phyloP scores from a whole-genome alignment of 257 asterid genomes.

The Gentiana macrophylla region DNA sequence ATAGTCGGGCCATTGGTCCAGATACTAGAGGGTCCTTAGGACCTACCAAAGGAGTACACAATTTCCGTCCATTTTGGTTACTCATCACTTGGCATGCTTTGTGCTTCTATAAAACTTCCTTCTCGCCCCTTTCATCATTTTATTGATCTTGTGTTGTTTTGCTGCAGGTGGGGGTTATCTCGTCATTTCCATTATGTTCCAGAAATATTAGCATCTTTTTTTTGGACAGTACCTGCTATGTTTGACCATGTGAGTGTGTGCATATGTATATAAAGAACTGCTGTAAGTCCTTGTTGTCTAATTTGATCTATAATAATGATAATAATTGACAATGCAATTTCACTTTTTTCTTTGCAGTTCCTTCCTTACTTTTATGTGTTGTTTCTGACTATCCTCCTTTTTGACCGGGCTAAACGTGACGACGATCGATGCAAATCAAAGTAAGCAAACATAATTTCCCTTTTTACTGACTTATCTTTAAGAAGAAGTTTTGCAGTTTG shows the following conservation, averaged over 20 bases:
- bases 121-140: no score
- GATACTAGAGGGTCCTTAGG: no score
- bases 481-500: no score
- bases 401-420: constrained; percentile 87
- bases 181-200: constrained; percentile 98
- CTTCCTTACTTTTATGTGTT: constrained; percentile 85
- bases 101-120: no score
- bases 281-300: background rate
- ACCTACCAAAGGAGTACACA: no score
- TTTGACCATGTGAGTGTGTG: constrained; percentile 57
- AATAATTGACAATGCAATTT: no score
- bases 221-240: constrained; percentile 92
- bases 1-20: no score
- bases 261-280: background rate
- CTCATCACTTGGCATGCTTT: no score
- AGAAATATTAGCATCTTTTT: constrained; percentile 79
- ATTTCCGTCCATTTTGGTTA: no score
- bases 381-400: constrained; percentile 83
- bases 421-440: constrained; percentile 89
- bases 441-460: constrained; percentile 35
- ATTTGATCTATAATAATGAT: background rate
- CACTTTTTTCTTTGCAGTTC: constrained; percentile 37
- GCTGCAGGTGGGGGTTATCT: constrained; percentile 90
- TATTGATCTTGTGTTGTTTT: background rate
- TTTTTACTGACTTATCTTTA: background rate